These are phyloP conservation scores for Fusarium pseudocircinatum DNA, from an alignment of 2,329 filamentous ascomycete species.

Conservation along the genomic window DNA sequence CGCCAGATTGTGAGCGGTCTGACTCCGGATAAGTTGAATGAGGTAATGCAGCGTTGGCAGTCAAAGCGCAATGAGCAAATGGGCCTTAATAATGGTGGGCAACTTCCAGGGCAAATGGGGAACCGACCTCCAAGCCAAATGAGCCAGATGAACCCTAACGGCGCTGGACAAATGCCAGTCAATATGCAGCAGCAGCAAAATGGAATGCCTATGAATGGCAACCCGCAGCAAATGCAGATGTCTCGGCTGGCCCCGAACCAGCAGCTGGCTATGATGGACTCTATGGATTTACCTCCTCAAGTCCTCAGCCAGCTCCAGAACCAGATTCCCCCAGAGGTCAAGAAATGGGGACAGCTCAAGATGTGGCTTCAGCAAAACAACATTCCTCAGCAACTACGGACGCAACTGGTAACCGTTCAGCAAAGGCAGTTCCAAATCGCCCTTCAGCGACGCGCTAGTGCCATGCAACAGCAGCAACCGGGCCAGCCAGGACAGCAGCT, in stretches of 20 bases:
- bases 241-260: conserved; percentile 42
- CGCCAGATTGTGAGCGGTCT: conserved; percentile 55
- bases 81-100: conserved; percentile 47
- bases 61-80: conserved; percentile 49
- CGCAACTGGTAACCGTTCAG: conserved; percentile 50
- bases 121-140: conserved; percentile 46
- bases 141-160: conserved; percentile 47
- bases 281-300: conserved; percentile 56
- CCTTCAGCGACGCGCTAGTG: conserved; percentile 45
- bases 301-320: conserved; percentile 44
- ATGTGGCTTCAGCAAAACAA: conserved; percentile 53
- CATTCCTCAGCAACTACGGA: conserved; percentile 45
- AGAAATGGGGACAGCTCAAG: conserved; percentile 61
- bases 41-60: conserved; percentile 62
- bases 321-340: conserved; percentile 54
- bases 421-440: conserved; percentile 52
- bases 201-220: conserved; percentile 39
- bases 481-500: conserved; percentile 24
- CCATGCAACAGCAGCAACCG: conserved; percentile 39
- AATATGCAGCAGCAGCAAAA: conserved; percentile 48
- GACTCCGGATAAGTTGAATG: conserved; percentile 61
- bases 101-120: conserved; percentile 47
- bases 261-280: conserved; percentile 57
- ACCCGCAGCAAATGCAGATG: conserved; percentile 44
- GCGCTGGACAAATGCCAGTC: conserved; percentile 44